Evolutionary conservation across 805 yeast species (phyloP), one percentile per base, ranked within the genome.

Genomic region (Wickerhamomyces tratensis): DNA sequence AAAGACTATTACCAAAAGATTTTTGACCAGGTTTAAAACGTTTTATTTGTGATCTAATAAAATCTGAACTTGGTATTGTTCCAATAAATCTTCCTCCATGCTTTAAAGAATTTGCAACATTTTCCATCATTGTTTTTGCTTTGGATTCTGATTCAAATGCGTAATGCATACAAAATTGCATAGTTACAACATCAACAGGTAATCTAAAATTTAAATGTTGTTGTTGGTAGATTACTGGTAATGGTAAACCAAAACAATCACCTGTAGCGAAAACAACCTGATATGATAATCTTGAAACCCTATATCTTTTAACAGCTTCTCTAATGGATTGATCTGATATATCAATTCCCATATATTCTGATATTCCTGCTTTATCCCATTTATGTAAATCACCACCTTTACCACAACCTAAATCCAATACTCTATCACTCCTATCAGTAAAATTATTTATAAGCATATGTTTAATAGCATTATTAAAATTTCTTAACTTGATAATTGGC

Each of bases 331-430:
- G 82, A 59, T 89, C 93, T 15, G 96, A 88, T 37, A 93, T 81
- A 62, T 93, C 99, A 29, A 93, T 72, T 2, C 98, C 98, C 42
- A 89, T 78, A 50, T 84, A 86, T 39, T 88, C 89, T 25, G 76
- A 72, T 3, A 86, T 74, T 20, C 75, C 67, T 1, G 86, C 82
- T 51, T 77, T 77, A 41, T 81, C 84, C 79, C 95, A 91, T 59
- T 93, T 93, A 52, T 83, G 77, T 54, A 93, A 65, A 64, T 93
- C 99, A 27, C 99, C 99, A 41, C 99, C 99, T 60, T 93, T 94
- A 12, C 99, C 99, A 63, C 98, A 89, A 13, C 96, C 96, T 43
- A 91, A 62, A 56, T 93, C 99, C 15, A 93, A 65, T 1, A 83
- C 87, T 20, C 74, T 70, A 36, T 74, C 72, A 46, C 76, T 65